A percentile compares a stretch with the other conserved stretches of the same genome.
Conservation (phyloP, 768 basidiomycete species). For the Tulasnella sp. region DNA sequence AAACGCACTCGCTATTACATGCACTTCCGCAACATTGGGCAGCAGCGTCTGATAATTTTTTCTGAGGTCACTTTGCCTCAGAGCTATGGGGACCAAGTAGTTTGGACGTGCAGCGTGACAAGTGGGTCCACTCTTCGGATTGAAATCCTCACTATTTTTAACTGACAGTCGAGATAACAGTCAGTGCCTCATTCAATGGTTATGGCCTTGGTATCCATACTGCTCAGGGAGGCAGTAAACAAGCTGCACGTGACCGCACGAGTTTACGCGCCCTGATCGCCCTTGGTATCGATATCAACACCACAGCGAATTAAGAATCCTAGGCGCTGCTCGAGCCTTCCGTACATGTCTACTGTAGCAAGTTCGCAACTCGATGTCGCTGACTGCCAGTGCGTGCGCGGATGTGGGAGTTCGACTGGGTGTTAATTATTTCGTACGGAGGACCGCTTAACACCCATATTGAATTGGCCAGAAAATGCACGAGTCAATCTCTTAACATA, state of each 20-base stretch:
- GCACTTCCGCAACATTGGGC: background rate
- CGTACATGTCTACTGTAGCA: too few relatives aligned
- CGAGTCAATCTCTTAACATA: too few relatives aligned
- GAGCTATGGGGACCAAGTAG: slow-evolving; percentile 2
- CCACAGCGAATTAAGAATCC: background rate
- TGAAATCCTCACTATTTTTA: too few relatives aligned
- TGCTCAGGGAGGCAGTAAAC: background rate
- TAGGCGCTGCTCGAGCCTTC: too few relatives aligned
- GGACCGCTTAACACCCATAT: too few relatives aligned
- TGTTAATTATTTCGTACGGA: too few relatives aligned
- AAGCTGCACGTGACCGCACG: background rate
- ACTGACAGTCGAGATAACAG: background rate
- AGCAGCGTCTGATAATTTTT: background rate
- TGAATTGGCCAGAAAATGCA: too few relatives aligned
- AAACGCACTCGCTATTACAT: background rate
- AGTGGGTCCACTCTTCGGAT: background rate
- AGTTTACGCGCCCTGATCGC: background rate
- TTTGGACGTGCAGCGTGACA: slow-evolving; percentile 15
- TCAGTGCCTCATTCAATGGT: background rate
- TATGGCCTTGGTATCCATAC: background rate
- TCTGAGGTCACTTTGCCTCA: background rate
- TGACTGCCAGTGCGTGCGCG: too few relatives aligned
- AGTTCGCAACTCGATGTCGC: too few relatives aligned
- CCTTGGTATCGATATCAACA: background rate
- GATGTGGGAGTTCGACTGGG: too few relatives aligned